Evolutionary conservation across 495 filamentous ascomycete genomes (phyloP).

Genomic region (Hapsidospora chrysogenum): DNA sequence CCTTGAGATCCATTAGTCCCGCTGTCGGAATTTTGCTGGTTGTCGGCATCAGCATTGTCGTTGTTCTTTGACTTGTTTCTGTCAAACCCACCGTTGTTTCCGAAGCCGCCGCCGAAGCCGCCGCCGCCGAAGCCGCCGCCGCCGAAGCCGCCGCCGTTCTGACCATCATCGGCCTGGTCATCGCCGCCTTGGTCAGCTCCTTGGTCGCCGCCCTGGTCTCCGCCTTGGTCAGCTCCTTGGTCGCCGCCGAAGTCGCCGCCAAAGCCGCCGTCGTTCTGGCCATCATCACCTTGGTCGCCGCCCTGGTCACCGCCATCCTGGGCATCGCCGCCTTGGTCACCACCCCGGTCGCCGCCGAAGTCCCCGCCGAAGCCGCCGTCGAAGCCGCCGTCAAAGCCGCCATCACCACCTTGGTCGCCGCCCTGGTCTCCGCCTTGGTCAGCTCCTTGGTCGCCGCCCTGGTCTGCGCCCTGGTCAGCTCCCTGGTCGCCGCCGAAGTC

Average conservation of each 20-base stretch:
- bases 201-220: constrained; percentile 9
- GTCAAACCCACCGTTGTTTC: no score
- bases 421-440: constrained; percentile 4
- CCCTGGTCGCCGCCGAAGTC: constrained; percentile 2
- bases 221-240: constrained; percentile 8
- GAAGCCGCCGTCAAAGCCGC: neutral
- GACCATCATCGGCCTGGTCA: neutral
- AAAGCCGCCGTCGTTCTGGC: neutral
- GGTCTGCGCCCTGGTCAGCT: constrained; percentile 4
- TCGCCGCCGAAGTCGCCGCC: constrained; percentile 5
- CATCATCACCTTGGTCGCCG: neutral
- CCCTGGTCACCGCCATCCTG: neutral
- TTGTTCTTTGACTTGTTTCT: no score
- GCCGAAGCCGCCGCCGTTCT: no score
- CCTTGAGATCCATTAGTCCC: no score
- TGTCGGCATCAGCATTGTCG: no score
- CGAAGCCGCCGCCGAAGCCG: no score
- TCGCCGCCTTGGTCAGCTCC: neutral
- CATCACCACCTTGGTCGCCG: constrained; percentile 3
- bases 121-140: no score
- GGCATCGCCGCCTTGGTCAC: neutral
- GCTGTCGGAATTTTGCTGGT: no score
- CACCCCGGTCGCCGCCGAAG: neutral
- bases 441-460: constrained; percentile 3
- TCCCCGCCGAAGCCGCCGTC: neutral